phyloP scores from a whole-genome alignment of 129 eudicot genomes.

The Heracleum sosnowskyi region DNA sequence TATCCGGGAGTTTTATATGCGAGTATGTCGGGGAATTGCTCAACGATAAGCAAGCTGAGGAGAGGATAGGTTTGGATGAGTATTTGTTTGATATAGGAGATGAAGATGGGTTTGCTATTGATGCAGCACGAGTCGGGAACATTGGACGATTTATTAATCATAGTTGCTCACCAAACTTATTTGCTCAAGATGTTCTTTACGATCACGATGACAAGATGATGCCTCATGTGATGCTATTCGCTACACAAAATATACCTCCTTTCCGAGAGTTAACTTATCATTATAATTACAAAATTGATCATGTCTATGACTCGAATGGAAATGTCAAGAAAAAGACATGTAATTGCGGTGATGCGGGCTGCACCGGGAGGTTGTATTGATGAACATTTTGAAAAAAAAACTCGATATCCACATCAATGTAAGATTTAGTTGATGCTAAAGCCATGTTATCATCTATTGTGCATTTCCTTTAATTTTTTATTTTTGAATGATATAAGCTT shows the following conservation, averaged over 20 bases:
- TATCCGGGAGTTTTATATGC: constrained; percentile 33
- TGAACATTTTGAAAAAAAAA: neutral
- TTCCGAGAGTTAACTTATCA: neutral
- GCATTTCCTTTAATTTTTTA: neutral
- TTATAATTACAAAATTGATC: neutral
- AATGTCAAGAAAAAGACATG: neutral
- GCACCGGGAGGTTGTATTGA: neutral
- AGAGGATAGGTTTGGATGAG: constrained; percentile 12
- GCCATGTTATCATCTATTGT: neutral
- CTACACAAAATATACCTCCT: neutral
- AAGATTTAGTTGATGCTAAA: neutral
- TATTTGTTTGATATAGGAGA: constrained; percentile 27
- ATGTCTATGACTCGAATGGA: neutral
- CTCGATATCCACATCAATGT: neutral
- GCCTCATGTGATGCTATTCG: constrained; percentile 1
- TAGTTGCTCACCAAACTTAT: neutral
- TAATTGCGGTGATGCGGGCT: neutral
- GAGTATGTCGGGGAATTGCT: constrained; percentile 34
- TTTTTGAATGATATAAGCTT: neutral
- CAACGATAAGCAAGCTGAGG: constrained; percentile 21
- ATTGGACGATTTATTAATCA: neutral
- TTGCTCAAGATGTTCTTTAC: neutral
- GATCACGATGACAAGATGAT: neutral
- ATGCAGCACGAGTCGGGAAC: neutral
- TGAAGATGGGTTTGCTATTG: constrained; percentile 13